Base-by-base conservation (phyloP, 2,329 filamentous ascomycete species). In the Cladophialophora bantiana region DNA sequence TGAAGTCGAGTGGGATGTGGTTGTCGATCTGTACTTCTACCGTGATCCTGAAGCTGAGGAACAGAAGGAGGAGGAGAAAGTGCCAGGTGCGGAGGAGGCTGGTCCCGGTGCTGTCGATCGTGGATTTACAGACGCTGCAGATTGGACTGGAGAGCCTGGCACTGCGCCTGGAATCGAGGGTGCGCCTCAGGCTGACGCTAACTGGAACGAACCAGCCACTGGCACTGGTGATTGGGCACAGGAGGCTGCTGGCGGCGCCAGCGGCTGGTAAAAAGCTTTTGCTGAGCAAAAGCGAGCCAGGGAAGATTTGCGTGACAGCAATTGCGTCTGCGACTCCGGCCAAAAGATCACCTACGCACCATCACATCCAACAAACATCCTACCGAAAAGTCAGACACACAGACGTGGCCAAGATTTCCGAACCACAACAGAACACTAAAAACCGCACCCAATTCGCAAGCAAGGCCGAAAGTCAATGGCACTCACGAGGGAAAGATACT, bases 401-500 rank as follows among this genome's bases (percentile, higher is more conserved):
- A 45, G 15, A 57, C 7, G 12, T 15, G 12, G 1, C 40, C 57
- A 50, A 12, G 6, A 15, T 59, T 31, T 34, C 38, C 18, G 38
- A 59, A 35, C 12, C 40, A 20, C 56, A 42, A 38, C 61, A 55
- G 38, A 42, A 64, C 68, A 63, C 65, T 73, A 62, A 57, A 62
- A 34, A 42, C 60, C 38, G 34, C 59, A 53, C 52, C 40, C 26
- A 26, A 77, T 20, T 45, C 35, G 45, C 45, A 60, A 15, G n/a
- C 55, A 60, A 58, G 65, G 62, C 59, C 57, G 59, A 68, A 69
- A 71, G 69, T 73, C 87, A 85, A 85, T 82, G 84, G 90, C 89
- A 90, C 93, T 97, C 86, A 97, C 91, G 94, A 97, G 93, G 94
- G 94, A 98, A 98, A 98, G 94, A 98, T 93, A 97, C 90, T 93